These are phyloP conservation scores for Xylariaceae sp. DNA, from an alignment of 2,329 filamentous ascomycete species.

Conservation along the genomic window DNA sequence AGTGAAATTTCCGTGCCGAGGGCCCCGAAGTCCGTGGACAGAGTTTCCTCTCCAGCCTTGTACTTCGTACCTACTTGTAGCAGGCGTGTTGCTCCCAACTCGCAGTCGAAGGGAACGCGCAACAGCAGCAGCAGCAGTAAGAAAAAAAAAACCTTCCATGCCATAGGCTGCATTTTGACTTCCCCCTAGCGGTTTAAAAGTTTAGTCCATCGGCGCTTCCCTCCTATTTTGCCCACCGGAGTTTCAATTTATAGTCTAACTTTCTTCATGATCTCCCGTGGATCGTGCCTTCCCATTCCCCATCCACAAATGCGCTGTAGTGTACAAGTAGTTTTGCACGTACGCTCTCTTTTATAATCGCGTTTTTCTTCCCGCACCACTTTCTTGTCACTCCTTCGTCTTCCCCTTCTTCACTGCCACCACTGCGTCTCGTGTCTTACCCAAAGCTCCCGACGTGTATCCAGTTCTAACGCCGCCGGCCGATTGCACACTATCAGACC, in stretches of 20 bases:
- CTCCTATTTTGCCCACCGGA: conserved; percentile 6
- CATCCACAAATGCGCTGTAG: conserved; percentile 21
- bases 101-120: neutral
- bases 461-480: neutral
- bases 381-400: conserved; percentile 40
- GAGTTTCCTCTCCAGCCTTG: conserved; percentile 8
- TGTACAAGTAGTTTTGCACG: neutral
- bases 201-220: conserved; percentile 9
- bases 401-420: conserved; percentile 17
- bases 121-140: neutral
- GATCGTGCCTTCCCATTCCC: conserved; percentile 30
- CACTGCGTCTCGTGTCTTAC: neutral
- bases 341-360: conserved; percentile 20
- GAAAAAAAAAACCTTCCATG: conserved; percentile 4
- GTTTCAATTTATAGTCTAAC: conserved; percentile 21
- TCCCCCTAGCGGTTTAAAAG: conserved; percentile 5
- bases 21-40: conserved; percentile 16
- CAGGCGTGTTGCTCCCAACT: neutral
- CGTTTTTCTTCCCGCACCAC: conserved; percentile 14
- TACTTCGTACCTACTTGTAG: neutral
- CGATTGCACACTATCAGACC: neutral
- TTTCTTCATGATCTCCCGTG: conserved; percentile 23
- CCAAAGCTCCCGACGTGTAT: neutral
- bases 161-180: neutral
- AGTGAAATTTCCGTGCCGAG: conserved; percentile 18